phyloP scores from a whole-genome alignment of 2,329 filamentous ascomycete species.

The Ophiostoma australiae region DNA sequence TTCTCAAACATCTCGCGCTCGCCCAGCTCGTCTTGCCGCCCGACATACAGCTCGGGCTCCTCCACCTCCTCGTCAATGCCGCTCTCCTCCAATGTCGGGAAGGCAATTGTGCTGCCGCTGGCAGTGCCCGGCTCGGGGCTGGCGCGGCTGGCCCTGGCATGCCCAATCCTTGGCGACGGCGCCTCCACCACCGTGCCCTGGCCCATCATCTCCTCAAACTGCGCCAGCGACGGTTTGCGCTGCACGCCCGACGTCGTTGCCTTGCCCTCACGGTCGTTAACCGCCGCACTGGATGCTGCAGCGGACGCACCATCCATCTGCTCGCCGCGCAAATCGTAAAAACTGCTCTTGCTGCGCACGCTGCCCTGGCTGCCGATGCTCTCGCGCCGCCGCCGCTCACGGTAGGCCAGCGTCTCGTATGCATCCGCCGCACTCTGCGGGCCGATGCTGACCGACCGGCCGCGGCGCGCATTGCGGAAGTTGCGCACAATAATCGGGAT shows the following conservation, averaged over 20 bases:
- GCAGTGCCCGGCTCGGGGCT: background rate
- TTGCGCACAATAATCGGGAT: conserved; percentile 76
- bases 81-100: background rate
- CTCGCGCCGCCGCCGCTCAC: conserved; percentile 59
- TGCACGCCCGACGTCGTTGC: conserved; percentile 43
- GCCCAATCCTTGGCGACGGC: conserved; percentile 17
- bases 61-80: conserved; percentile 27
- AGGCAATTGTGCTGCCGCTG: background rate
- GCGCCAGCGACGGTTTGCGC: conserved; percentile 46
- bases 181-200: conserved; percentile 49
- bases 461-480: conserved; percentile 63
- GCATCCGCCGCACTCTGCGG: conserved; percentile 95
- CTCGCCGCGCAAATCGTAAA: conserved; percentile 39
- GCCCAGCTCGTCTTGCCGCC: conserved; percentile 50
- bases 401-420: conserved; percentile 89
- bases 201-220: conserved; percentile 71
- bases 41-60: conserved; percentile 37
- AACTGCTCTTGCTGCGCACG: conserved; percentile 42
- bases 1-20: conserved; percentile 78
- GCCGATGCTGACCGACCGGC: conserved; percentile 80
- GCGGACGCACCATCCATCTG: conserved; percentile 20
- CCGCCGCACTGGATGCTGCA: conserved; percentile 14
- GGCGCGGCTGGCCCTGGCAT: background rate
- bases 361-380: conserved; percentile 50
- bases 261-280: conserved; percentile 36